Percentiles rank a stretch among this genome's conserved stretches.
These are phyloP conservation scores for Mycena crocata DNA, from an alignment of 768 basidiomycete genomes.

Conservation along the genomic window DNA sequence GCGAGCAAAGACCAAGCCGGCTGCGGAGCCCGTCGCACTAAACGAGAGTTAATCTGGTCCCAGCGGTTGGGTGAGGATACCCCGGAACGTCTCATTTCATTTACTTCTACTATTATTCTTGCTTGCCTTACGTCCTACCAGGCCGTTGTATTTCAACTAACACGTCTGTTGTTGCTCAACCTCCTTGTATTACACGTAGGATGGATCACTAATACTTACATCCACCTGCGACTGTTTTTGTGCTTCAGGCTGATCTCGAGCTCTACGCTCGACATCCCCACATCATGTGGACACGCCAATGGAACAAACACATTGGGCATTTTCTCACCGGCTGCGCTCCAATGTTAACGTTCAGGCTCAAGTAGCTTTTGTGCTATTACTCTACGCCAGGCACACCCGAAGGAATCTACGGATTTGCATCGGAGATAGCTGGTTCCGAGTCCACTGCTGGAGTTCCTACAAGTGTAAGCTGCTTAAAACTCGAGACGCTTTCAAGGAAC, in stretches of 20 bases:
- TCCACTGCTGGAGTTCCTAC: background rate
- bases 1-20: slow-evolving; percentile 8
- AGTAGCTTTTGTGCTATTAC: no score
- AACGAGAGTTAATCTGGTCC: slow-evolving; percentile 4
- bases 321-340: no score
- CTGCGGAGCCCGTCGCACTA: slow-evolving; percentile 4
- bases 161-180: slow-evolving; percentile 18
- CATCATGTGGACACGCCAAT: no score
- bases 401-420: no score
- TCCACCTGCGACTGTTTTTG: background rate
- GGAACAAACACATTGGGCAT: no score
- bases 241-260: no score
- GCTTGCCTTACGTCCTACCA: slow-evolving; percentile 21
- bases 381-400: no score
- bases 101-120: slow-evolving; percentile 21
- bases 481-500: background rate
- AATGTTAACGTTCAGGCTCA: no score
- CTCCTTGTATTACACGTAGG: slow-evolving; percentile 24
- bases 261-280: no score
- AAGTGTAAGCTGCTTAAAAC: background rate
- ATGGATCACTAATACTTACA: slow-evolving; percentile 20
- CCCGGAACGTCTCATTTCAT: slow-evolving; percentile 13
- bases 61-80: slow-evolving; percentile 8
- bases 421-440: no score
- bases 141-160: slow-evolving; percentile 21